These are phyloP conservation scores for Nephelium lappaceum DNA, from an alignment of 345 rosid genomes.

Conservation along the genomic window DNA sequence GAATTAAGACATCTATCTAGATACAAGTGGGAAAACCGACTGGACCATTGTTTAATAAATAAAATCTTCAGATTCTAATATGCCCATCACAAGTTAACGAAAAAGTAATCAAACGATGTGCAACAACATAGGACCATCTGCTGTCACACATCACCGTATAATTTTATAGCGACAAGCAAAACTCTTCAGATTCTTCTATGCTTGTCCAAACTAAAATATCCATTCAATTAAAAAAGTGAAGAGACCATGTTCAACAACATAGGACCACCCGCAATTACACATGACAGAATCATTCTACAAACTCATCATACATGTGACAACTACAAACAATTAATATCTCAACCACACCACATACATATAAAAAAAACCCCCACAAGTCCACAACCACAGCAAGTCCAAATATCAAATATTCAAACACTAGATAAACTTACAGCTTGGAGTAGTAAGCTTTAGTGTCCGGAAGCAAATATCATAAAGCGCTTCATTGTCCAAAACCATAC, in stretches of 20 bases:
- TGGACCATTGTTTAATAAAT: not conserved
- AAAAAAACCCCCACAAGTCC: too few species aligned
- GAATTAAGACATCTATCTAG: not conserved
- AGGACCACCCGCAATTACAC: not conserved
- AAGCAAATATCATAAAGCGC: constrained; percentile 79
- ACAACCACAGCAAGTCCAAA: too few species aligned
- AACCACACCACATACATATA: not conserved
- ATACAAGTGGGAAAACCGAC: not conserved
- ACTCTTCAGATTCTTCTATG: not conserved
- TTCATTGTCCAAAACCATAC: constrained; percentile 75
- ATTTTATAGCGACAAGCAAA: not conserved
- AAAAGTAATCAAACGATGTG: not conserved
- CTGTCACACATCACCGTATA: not conserved
- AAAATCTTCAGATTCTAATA: not conserved
- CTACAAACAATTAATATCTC: not conserved
- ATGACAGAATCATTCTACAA: not conserved
- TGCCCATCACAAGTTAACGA: not conserved
- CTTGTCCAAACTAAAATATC: not conserved
- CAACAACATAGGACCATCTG: not conserved
- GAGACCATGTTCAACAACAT: not conserved
- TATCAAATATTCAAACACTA: not conserved
- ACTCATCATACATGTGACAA: not conserved
- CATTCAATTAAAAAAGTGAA: not conserved
- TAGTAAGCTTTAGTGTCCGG: constrained; percentile 73
- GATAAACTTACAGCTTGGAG: constrained; percentile 67